Conservation (phyloP, 345 rosid genomes). For the Corymbia maculata region DNA sequence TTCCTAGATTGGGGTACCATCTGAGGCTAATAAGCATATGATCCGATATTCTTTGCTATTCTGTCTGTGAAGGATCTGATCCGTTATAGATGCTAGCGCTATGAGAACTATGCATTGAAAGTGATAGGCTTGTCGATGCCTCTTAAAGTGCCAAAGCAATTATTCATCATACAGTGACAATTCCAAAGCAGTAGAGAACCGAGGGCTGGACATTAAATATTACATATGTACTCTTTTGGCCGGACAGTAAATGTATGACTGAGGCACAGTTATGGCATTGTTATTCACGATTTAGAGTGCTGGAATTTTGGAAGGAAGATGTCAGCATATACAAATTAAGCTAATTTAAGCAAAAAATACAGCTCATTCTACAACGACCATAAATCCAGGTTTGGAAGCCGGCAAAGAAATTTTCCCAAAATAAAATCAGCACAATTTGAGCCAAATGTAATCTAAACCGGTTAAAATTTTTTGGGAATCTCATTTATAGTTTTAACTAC, state of each 20-base stretch:
- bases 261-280: background rate
- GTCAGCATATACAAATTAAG: background rate
- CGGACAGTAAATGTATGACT: background rate
- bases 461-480: background rate
- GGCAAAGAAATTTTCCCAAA: background rate
- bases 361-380: background rate
- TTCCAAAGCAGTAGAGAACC: background rate
- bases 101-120: background rate
- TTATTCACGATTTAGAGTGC: background rate
- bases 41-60: background rate
- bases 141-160: background rate
- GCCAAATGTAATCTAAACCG: background rate
- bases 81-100: background rate
- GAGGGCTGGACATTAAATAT: no score
- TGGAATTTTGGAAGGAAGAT: background rate
- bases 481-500: background rate
- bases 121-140: background rate
- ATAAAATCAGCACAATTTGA: background rate
- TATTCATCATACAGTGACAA: background rate
- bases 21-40: background rate
- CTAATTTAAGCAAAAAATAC: background rate
- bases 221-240: background rate
- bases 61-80: background rate
- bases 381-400: background rate
- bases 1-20: background rate